Conservation (phyloP, 441 rosid species). For the Populus hybrid region DNA sequence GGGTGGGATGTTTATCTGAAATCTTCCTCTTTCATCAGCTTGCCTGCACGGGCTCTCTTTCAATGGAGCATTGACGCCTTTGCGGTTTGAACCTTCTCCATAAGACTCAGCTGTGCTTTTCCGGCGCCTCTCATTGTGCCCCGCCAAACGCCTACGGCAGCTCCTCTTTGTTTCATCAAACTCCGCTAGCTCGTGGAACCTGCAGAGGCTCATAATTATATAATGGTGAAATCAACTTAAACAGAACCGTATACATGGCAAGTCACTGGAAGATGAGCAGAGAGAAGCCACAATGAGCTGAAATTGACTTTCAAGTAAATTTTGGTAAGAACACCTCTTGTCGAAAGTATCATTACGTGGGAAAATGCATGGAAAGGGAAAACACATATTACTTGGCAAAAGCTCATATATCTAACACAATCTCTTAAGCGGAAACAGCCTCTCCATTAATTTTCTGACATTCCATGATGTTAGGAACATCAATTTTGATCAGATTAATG, state of each 20-base stretch:
- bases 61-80: conserved; percentile 21
- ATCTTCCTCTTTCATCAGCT: conserved; percentile 43
- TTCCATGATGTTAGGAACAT: background rate
- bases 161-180: conserved; percentile 60
- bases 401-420: background rate
- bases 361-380: background rate
- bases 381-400: background rate
- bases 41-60: conserved; percentile 39
- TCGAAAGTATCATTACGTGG: background rate
- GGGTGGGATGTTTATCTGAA: conserved; percentile 24
- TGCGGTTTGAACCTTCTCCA: conserved; percentile 34
- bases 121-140: conserved; percentile 56
- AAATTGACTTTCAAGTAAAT: background rate
- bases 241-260: background rate
- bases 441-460: background rate
- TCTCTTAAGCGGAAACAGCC: background rate
- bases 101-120: conserved; percentile 37
- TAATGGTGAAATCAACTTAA: background rate
- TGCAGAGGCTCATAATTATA: conserved; percentile 5
- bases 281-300: background rate
- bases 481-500: background rate
- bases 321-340: background rate
- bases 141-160: conserved; percentile 51
- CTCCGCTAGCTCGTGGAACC: conserved; percentile 54
- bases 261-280: background rate